Percentiles rank a stretch among this genome's conserved stretches.
Conservation (phyloP, 202 grass and related monocot species). For the Bolboschoenoplectus hybrid region DNA sequence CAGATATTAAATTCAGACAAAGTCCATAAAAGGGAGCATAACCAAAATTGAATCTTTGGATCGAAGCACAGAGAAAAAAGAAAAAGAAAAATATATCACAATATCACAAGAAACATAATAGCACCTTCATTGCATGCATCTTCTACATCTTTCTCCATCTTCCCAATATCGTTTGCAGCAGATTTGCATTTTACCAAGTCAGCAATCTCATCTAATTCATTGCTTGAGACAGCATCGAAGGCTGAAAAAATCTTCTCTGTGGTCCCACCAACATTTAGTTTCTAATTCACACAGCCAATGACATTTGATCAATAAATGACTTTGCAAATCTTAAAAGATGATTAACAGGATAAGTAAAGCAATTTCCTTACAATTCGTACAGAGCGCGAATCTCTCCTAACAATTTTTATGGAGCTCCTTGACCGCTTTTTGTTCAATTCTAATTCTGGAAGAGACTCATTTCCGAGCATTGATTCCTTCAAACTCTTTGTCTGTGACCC, state of each 20-base stretch:
- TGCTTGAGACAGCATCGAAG: conserved; percentile 65
- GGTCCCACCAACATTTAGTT: conserved; percentile 77
- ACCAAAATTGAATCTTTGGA: conserved; percentile 10
- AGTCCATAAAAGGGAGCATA: background rate
- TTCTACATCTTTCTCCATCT: conserved; percentile 84
- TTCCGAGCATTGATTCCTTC: conserved; percentile 87
- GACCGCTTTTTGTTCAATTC: conserved; percentile 87
- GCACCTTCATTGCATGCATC: conserved; percentile 62
- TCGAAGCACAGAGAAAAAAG: conserved; percentile 16
- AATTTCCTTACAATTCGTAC: conserved; percentile 75
- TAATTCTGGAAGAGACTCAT: conserved; percentile 63
- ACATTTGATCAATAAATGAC: conserved; percentile 30
- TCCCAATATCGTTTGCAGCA: conserved; percentile 60
- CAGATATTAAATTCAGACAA: conserved; percentile 48
- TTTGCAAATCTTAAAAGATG: conserved; percentile 14
- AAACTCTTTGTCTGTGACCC: conserved; percentile 75
- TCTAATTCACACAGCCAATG: conserved; percentile 49
- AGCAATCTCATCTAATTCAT: conserved; percentile 61
- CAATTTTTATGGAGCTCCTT: conserved; percentile 74
- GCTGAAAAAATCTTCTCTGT: conserved; percentile 92
- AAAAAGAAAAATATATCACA: conserved; percentile 1
- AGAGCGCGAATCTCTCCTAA: conserved; percentile 83
- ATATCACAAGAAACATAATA: conserved; percentile 35
- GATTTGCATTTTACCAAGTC: conserved; percentile 82
- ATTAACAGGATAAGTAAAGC: conserved; percentile 12